Evolutionary conservation across 139 green algal genomes (phyloP).

Genomic region (Pleodorina starrii): DNA sequence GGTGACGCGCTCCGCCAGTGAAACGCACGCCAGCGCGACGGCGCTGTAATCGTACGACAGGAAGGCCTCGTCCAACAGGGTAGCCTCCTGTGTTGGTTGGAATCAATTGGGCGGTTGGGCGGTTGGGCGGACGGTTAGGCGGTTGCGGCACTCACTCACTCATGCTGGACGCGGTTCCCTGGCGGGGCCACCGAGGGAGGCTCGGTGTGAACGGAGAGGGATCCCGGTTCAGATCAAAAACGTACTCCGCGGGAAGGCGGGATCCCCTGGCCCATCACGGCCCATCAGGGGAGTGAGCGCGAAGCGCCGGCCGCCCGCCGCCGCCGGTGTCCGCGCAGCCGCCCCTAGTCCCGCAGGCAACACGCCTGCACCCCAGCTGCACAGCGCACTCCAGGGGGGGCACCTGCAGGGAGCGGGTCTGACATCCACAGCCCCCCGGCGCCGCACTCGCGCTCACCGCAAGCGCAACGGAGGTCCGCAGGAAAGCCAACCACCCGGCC

Average conservation of each 20-base stretch:
- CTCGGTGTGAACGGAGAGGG: not conserved
- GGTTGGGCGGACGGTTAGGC: not conserved
- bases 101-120: not conserved
- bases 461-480: not conserved
- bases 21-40: conserved; percentile 7
- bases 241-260: too few species aligned
- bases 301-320: too few species aligned
- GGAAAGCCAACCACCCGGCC: too few species aligned
- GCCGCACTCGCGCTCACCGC: not conserved
- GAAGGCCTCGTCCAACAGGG: not conserved
- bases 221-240: not conserved
- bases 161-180: not conserved
- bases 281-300: too few species aligned
- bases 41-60: conserved; percentile 20
- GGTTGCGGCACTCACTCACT: not conserved
- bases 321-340: too few species aligned
- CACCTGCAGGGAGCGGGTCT: too few species aligned
- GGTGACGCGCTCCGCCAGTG: not conserved
- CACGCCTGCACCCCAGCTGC: not conserved
- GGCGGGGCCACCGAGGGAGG: not conserved
- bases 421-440: too few species aligned
- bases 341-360: not conserved
- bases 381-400: too few species aligned
- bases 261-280: too few species aligned
- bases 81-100: not conserved